Base-by-base conservation (phyloP, 2,329 filamentous ascomycete genomes). In the Penicillium italicum region DNA sequence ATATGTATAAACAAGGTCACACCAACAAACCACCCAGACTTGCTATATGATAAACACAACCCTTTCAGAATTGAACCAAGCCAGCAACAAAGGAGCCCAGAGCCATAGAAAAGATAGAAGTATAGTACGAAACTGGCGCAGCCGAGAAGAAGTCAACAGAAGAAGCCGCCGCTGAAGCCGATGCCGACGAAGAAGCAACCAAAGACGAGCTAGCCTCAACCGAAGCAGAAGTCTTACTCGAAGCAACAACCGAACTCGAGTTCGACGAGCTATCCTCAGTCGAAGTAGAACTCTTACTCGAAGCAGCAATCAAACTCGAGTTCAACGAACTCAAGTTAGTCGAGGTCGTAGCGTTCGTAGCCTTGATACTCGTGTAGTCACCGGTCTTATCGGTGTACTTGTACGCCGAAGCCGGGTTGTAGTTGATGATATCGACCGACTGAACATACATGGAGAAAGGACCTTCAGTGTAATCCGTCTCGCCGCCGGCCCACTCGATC, bases 381-480 rank as follows among this genome's bases (percentile, higher is more conserved):
- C 88, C 88, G 0, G 79, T 78, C 46, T 76, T 75, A 67, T 89
- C 87, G 26, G 79, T 78, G 63, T 84, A 91, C 40, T 80, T 73
- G 69, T 91, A 92, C 63, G 83, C 81, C 60, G 83, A 82, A 37
- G 76, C 79, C 1, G 85, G 83, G 44, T 78, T 82, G 66, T 82
- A 85, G 74, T 82, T 84, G 59, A 74, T 64, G 50, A 82, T 77
- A 33, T 79, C 77, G 34, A 84, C 75, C 20, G 80, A 83, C 77
- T 89, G 82, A 59, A 93, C 82, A 54, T 82, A 85, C 88, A 92
- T 92, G 62, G 80, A 85, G 75, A 84, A 92, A 0, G 89, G 89
- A 0, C 78, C 86, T 24, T 82, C 69, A 42, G 70, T 69, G 70
- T 86, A 92, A 69, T 91, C 80, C 26, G 87, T 90, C 50, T 78